Base-by-base conservation (phyloP, 306 rosid species). In the Pterocarpus santalinus region DNA sequence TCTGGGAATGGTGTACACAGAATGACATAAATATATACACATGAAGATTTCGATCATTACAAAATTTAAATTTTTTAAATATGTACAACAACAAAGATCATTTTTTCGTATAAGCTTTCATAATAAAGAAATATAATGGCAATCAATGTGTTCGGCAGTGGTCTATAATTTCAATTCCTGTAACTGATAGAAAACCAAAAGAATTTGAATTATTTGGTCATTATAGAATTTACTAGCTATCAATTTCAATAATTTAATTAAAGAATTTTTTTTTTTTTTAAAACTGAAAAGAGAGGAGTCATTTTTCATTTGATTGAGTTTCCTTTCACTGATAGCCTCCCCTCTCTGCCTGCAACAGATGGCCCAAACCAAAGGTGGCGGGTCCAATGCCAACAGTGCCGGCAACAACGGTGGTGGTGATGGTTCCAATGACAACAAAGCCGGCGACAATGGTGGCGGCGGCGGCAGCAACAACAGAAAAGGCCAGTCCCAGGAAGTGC, bases 341-440 rank as follows among this genome's bases (percentile, higher is more conserved):
- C 28, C 28, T 52, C 47, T 35, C 28, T n/a, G 41, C 3, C 4
- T 39, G 7, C 58, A 30, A 67, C 3, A 46, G 62, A 89, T 86
- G 88, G 77, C 88, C 17, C 69, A 84, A 73, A 8, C 58, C 75
- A 62, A 51, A 30, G 35, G 73, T 43, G 46, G 49, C 41, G 41
- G 7, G 5, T 4, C 6, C 17, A 53, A 15, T 9, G 36, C 28
- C 22, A 36, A 55, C 46, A 38, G 41, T 38, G 41, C 41, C 7
- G 41, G 41, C 41, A 38, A 38, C 6, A 52, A 32, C 35, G 60
- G 22, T 1, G 51, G 28, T 17, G 39, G 51, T 22, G 28, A 22
- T 22, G 28, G 28, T 22, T 22, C 28, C 28, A 22, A 22, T 22
- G 28, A 22, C 28, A 22, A 22, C 28, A 22, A 22, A 22, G 28